Conservation (phyloP, 2,329 filamentous ascomycete species). For the Colletotrichum sp. region DNA sequence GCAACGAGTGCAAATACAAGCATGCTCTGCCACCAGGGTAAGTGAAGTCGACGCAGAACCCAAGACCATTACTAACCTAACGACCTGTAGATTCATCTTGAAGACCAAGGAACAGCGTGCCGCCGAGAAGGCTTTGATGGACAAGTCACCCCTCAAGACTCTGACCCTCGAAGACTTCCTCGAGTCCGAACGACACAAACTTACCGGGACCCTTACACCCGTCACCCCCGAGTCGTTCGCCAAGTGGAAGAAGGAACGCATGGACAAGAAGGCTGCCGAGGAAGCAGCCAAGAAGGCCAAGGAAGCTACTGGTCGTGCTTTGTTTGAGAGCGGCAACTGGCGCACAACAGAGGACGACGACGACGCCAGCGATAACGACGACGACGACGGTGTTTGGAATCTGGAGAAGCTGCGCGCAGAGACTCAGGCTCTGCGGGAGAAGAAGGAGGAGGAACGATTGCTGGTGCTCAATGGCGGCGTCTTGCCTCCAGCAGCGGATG, state of each 20-base stretch:
- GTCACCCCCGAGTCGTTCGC: slow-evolving; percentile 93
- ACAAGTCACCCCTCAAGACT: slow-evolving; percentile 94
- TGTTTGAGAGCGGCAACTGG: slow-evolving; percentile 99
- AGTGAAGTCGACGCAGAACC: slow-evolving; percentile 38
- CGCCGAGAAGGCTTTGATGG: slow-evolving; percentile 92
- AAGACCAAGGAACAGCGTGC: slow-evolving; percentile 98
- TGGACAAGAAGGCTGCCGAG: slow-evolving; percentile 96
- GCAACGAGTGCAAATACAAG: slow-evolving; percentile 98
- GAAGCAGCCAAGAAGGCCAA: slow-evolving; percentile 89
- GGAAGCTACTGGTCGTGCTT: slow-evolving; percentile 90
- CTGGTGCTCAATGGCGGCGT: slow-evolving; percentile 29
- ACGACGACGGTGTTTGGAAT: slow-evolving; percentile 69
- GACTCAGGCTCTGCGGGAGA: slow-evolving; percentile 76
- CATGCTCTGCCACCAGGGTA: slow-evolving; percentile 95
- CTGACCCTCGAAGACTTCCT: slow-evolving; percentile 97
- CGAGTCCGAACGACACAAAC: slow-evolving; percentile 94
- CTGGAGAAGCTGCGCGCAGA: slow-evolving; percentile 82
- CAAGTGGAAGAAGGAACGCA: slow-evolving; percentile 94
- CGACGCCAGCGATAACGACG: slow-evolving; percentile 61
- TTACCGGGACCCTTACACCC: slow-evolving; percentile 88
- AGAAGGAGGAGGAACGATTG: slow-evolving; percentile 79
- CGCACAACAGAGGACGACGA: slow-evolving; percentile 62
- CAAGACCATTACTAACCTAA: not conserved
- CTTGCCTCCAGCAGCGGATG: slow-evolving; percentile 4
- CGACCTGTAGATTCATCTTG: slow-evolving; percentile 75